These are phyloP conservation scores for Myxozyma kluyveri DNA, from an alignment of 805 yeast species.

Conservation along the genomic window DNA sequence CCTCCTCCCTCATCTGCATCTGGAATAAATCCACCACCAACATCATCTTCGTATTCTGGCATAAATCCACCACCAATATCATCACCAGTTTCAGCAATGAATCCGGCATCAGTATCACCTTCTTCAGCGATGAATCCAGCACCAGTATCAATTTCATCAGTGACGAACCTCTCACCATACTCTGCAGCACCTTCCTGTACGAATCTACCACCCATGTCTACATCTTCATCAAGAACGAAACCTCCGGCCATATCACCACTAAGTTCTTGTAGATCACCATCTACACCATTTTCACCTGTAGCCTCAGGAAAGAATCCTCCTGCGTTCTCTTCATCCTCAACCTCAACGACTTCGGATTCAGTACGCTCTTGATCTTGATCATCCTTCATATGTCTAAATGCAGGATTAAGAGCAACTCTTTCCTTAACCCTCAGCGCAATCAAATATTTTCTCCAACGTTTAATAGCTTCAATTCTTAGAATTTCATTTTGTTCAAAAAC, in stretches of 20 bases:
- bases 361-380: constrained; percentile 15
- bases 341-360: constrained; percentile 3
- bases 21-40: constrained; percentile 6
- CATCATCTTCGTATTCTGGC: constrained; percentile 7
- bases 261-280: background rate
- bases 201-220: constrained; percentile 9
- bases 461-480: constrained; percentile 31
- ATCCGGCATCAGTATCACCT: constrained; percentile 8
- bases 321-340: constrained; percentile 3
- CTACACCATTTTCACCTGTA: constrained; percentile 1
- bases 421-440: constrained; percentile 36
- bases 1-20: constrained; percentile 2
- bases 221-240: constrained; percentile 2
- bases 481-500: constrained; percentile 16
- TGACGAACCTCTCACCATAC: background rate
- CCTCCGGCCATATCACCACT: constrained; percentile 5
- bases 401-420: constrained; percentile 30
- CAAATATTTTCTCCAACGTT: constrained; percentile 40
- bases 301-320: constrained; percentile 12
- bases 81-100: constrained; percentile 7
- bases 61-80: constrained; percentile 7
- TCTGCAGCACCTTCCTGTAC: constrained; percentile 3
- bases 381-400: constrained; percentile 18
- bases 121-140: constrained; percentile 11
- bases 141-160: constrained; percentile 10